phyloP scores from a whole-genome alignment of 495 filamentous ascomycete species.

The Talaromyces liani region DNA sequence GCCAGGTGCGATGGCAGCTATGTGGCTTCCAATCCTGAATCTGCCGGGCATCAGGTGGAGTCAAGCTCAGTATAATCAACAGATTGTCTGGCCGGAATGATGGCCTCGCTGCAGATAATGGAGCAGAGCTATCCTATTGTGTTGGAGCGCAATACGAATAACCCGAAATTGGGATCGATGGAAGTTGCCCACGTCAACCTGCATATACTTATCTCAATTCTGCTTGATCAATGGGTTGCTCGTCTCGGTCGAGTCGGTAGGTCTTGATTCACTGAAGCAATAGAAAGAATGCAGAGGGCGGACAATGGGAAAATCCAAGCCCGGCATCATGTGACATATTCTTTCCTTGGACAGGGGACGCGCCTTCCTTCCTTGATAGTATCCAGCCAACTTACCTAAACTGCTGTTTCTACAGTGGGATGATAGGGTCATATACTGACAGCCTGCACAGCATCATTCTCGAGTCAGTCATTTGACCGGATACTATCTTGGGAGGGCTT shows the following conservation, averaged over 20 bases:
- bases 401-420: background rate
- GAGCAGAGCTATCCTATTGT: background rate
- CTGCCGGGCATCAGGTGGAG: background rate
- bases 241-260: background rate
- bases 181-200: background rate
- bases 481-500: no score
- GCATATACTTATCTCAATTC: background rate
- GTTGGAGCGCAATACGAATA: background rate
- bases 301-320: background rate
- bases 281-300: background rate
- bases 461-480: no score
- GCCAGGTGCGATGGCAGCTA: background rate
- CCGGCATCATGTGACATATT: background rate
- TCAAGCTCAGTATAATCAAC: background rate
- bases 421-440: no score
- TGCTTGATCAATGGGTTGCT: background rate
- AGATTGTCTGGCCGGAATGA: background rate
- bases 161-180: background rate
- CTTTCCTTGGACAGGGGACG: background rate
- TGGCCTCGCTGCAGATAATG: background rate
- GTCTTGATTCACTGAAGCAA: background rate
- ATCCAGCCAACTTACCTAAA: background rate
- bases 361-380: background rate
- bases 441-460: no score
- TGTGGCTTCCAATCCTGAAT: background rate